phyloP scores from a whole-genome alignment of 805 yeast species.

The Saccharomycopsis javanensis region DNA sequence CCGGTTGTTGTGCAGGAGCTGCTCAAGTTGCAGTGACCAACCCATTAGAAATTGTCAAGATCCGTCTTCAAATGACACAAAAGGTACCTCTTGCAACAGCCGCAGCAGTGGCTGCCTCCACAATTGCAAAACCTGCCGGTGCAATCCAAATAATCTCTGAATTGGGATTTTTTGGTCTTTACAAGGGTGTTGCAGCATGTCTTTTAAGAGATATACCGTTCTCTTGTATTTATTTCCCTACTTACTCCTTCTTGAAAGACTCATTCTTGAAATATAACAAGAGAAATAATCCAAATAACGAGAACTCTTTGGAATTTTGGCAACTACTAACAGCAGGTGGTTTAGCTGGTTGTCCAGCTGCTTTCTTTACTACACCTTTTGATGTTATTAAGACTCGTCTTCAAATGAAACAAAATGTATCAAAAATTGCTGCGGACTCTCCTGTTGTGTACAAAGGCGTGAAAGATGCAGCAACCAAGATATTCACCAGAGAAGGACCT shows the following conservation, averaged over 20 bases:
- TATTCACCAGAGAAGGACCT: constrained; percentile 73
- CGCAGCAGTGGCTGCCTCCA: constrained; percentile 26
- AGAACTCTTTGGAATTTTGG: constrained; percentile 58
- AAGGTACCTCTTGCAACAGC: constrained; percentile 50
- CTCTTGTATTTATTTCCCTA: constrained; percentile 93
- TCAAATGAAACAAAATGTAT: constrained; percentile 47
- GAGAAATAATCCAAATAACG: constrained; percentile 35
- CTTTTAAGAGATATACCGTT: constrained; percentile 91
- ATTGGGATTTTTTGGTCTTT: constrained; percentile 76
- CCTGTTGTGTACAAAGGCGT: constrained; percentile 73
- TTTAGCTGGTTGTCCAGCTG: constrained; percentile 96
- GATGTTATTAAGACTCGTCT: constrained; percentile 94
- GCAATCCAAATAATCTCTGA: constrained; percentile 68
- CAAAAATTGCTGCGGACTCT: constrained; percentile 42
- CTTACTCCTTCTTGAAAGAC: constrained; percentile 87
- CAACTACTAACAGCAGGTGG: constrained; percentile 86
- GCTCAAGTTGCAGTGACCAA: constrained; percentile 95
- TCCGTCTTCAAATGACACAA: constrained; percentile 78
- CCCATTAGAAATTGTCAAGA: constrained; percentile 92
- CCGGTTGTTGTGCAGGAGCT: constrained; percentile 94
- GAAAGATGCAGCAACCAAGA: constrained; percentile 63
- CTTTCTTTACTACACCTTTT: constrained; percentile 91
- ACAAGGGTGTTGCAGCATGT: constrained; percentile 89
- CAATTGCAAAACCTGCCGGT: constrained; percentile 32
- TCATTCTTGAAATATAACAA: constrained; percentile 67